phyloP scores from a whole-genome alignment of 805 yeast species.

The Wickerhamomyces strasburgensis region DNA sequence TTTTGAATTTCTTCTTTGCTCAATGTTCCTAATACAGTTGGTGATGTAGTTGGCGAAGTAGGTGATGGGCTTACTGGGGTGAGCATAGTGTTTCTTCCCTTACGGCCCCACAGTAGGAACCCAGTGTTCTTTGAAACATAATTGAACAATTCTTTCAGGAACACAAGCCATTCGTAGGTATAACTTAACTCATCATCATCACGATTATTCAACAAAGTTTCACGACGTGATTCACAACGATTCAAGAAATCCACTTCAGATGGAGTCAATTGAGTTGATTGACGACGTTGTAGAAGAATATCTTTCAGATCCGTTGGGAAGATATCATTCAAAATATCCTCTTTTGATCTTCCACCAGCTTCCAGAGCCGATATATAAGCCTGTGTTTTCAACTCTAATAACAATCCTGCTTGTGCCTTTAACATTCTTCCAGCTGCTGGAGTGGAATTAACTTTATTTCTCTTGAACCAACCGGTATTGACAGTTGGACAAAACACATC shows the following conservation, averaged over 20 bases:
- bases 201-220: conserved; percentile 44
- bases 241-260: conserved; percentile 75
- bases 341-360: conserved; percentile 50
- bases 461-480: conserved; percentile 14
- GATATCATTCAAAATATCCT: conserved; percentile 66
- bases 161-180: conserved; percentile 82
- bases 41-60: not conserved
- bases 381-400: conserved; percentile 87
- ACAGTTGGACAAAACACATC: conserved; percentile 83
- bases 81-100: conserved; percentile 28
- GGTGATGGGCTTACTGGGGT: conserved; percentile 9
- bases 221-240: conserved; percentile 68
- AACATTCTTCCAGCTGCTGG: conserved; percentile 47
- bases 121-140: conserved; percentile 75
- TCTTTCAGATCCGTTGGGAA: conserved; percentile 62
- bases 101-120: conserved; percentile 64
- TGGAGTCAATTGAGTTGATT: conserved; percentile 46
- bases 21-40: conserved; percentile 8
- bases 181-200: conserved; percentile 52
- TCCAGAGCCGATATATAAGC: conserved; percentile 88
- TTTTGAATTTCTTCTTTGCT: conserved; percentile 20
- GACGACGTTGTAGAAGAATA: conserved; percentile 33
- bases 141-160: conserved; percentile 72
- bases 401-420: conserved; percentile 76
- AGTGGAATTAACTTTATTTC: conserved; percentile 13